Base-by-base conservation (phyloP, 495 filamentous ascomycete species). In the Penicillium maclennaniae region DNA sequence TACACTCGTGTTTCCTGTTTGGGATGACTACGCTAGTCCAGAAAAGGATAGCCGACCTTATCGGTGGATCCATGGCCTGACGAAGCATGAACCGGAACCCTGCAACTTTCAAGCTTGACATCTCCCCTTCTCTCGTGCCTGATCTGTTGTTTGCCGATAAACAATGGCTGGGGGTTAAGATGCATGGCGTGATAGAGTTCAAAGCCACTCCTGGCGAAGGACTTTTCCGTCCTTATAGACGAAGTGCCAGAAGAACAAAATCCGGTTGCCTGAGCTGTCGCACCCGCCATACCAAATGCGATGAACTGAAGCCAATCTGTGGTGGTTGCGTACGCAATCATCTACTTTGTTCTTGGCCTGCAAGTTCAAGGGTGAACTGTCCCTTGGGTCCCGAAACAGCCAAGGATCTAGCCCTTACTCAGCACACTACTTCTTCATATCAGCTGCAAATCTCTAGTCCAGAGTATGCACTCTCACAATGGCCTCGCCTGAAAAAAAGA, bases 221-320 rank as follows among this genome's bases (percentile, higher is more conserved):
- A 31, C 10, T 7, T 7, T 31, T 31, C 6, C 27, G 27, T 31
- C 27, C 10, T 31, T 31, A 31, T 12, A 31, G 7, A 7, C 7
- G 27, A 31, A 31, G 27, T 31, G 1, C 27, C 27, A 31, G 9
- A 7, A 31, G 45, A 26, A 51, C 41, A 4, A 44, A 20, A 17
- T 47, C 54, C 19, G 54, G 54, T 17, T 57, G 48, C 28, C 19
- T 57, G 3, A 19, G 43, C 1, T 57, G 45, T 17, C 53, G 53
- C 17, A 36, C 23, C 3, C 49, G 54, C 4, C 51, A 57, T 15
- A 57, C 51, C 43, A 57, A 57, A 50, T 57, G 49, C 48, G 54
- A 57, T 36, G 54, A 57, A 23, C 21, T 7, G 10, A 52, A 43
- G 23, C 54, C 49, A 6, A 31, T 34, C 15, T 47, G 45, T 16